Conservation (phyloP, 139 green algal species). For the Chlamydomonas schloesseri region DNA sequence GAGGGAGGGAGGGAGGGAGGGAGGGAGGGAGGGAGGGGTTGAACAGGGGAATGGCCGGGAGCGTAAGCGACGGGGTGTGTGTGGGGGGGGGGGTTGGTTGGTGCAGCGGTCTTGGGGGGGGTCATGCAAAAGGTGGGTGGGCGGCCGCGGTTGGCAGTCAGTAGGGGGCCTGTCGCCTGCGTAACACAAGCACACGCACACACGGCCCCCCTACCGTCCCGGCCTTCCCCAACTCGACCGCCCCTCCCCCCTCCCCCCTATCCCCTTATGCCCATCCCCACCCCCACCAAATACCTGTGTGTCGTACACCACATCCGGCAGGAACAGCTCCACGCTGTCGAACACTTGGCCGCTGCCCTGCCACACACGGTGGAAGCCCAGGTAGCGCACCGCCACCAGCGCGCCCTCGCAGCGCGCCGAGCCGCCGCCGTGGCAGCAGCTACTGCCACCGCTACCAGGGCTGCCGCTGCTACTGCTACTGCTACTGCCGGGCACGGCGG, state of each 20-base stretch:
- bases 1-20: background rate
- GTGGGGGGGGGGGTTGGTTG: background rate
- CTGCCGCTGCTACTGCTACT: background rate
- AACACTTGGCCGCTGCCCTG: slow-evolving; percentile 75
- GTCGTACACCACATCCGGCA: slow-evolving; percentile 87
- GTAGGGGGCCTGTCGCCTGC: too few relatives aligned
- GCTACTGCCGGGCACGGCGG: background rate
- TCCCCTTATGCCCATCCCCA: background rate
- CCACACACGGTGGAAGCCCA: slow-evolving; percentile 89
- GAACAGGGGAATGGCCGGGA: too few relatives aligned
- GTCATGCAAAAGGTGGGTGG: too few relatives aligned
- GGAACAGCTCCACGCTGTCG: slow-evolving; percentile 91
- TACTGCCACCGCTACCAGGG: background rate
- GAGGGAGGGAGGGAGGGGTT: background rate
- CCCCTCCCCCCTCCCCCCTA: too few relatives aligned
- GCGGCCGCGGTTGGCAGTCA: too few relatives aligned
- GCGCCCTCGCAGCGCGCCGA: slow-evolving; percentile 52
- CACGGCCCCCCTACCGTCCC: too few relatives aligned
- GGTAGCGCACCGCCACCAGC: slow-evolving; percentile 79
- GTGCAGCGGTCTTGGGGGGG: too few relatives aligned
- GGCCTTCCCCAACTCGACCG: too few relatives aligned
- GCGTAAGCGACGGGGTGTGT: background rate
- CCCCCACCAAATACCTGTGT: slow-evolving; percentile 78
- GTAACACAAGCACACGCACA: too few relatives aligned
- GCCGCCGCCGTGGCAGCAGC: background rate